A percentile compares a stretch with the other conserved stretches of the same genome.
Conservation (phyloP, 352 stramenopile genomes). For the Pythium sukuiense region DNA sequence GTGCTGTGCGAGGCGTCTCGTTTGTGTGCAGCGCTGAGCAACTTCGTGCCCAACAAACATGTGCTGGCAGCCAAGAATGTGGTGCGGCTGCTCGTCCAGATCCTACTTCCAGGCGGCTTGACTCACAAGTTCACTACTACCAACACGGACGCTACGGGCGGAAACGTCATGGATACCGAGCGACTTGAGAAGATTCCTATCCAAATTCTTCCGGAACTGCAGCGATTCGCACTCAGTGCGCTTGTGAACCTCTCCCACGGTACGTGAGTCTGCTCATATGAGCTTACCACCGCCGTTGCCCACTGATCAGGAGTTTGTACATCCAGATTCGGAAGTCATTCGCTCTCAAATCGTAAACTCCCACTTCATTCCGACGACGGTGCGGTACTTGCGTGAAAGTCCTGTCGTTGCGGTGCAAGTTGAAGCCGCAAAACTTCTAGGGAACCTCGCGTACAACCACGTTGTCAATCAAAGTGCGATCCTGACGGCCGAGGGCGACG, state of each 20-base stretch:
- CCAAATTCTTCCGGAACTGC: constrained; percentile 36
- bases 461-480: constrained; percentile 70
- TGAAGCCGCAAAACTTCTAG: constrained; percentile 63
- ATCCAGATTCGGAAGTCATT: constrained; percentile 66
- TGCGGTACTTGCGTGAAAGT: constrained; percentile 56
- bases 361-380: constrained; percentile 40
- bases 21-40: constrained; percentile 54
- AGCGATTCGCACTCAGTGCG: constrained; percentile 49
- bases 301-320: not conserved
- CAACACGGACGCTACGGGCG: constrained; percentile 4
- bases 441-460: constrained; percentile 68
- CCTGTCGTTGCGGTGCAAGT: constrained; percentile 35
- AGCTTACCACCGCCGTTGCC: too few species aligned
- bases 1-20: constrained; percentile 57
- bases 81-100: constrained; percentile 45
- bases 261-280: constrained; percentile 22
- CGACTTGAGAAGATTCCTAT: constrained; percentile 43
- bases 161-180: constrained; percentile 27
- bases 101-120: constrained; percentile 32
- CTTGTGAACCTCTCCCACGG: constrained; percentile 71
- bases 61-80: constrained; percentile 64
- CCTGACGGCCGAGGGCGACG: constrained; percentile 60
- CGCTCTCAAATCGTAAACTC: constrained; percentile 71
- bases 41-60: constrained; percentile 61
- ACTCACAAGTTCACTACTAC: not conserved